Conservation (phyloP, 306 rosid genomes). For the Calophaca sinica region DNA sequence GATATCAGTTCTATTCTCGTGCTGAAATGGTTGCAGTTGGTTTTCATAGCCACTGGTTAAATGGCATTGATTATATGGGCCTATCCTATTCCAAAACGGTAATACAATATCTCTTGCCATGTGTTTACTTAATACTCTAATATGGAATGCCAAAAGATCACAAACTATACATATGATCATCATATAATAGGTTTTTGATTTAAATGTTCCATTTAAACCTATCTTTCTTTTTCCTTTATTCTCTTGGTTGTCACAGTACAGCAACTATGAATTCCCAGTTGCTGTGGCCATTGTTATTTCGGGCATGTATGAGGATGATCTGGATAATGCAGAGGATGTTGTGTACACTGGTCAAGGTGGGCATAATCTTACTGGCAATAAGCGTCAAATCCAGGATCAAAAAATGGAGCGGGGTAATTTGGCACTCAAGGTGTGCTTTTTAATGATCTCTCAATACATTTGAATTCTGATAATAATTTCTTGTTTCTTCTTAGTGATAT, state of each 20-base stretch:
- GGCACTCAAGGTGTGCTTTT: slow-evolving; percentile 83
- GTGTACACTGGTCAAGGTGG: slow-evolving; percentile 99
- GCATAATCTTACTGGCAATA: slow-evolving; percentile 82
- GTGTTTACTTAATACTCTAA: background rate
- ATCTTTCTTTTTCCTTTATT: background rate
- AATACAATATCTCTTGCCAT: slow-evolving; percentile 40
- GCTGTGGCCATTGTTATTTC: slow-evolving; percentile 93
- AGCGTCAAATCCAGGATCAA: slow-evolving; percentile 84
- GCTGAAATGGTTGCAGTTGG: slow-evolving; percentile 98
- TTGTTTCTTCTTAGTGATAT: background rate
- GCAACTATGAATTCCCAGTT: slow-evolving; percentile 62
- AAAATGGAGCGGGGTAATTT: slow-evolving; percentile 81
- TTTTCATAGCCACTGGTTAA: slow-evolving; percentile 95
- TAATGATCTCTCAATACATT: background rate
- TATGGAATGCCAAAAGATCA: background rate
- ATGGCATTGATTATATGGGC: slow-evolving; percentile 94
- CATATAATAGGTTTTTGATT: background rate
- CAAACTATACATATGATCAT: background rate
- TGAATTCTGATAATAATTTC: background rate
- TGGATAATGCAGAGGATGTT: slow-evolving; percentile 93
- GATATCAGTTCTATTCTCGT: slow-evolving; percentile 94
- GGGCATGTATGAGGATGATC: slow-evolving; percentile 96
- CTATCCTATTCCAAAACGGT: slow-evolving; percentile 68
- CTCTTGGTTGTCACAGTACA: slow-evolving; percentile 56
- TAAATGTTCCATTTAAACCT: slow-evolving; percentile 16